Percentiles rank a stretch among this genome's conserved stretches.
These are phyloP conservation scores for Blastobotrys parvus DNA, from an alignment of 805 yeast species.

Conservation along the genomic window DNA sequence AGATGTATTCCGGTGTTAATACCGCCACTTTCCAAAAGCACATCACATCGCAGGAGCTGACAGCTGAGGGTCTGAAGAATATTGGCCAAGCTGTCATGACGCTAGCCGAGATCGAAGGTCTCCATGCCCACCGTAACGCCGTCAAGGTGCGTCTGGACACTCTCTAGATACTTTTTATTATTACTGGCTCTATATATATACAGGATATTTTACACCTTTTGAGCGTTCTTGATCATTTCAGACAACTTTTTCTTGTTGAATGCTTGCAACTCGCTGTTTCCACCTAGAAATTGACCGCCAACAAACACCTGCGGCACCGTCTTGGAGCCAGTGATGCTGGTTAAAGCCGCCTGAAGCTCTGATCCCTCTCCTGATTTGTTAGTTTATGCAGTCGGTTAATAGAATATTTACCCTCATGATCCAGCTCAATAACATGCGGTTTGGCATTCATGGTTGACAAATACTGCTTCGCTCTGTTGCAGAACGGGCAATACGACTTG, in stretches of 20 bases:
- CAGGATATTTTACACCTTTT: too few relatives aligned
- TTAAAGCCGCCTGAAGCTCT: slow-evolving; percentile 72
- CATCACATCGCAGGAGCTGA: slow-evolving; percentile 87
- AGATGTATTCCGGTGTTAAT: slow-evolving; percentile 95
- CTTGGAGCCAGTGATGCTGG: slow-evolving; percentile 74
- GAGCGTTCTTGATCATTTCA: too few relatives aligned
- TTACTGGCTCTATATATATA: neutral
- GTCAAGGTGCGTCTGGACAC: slow-evolving; percentile 83
- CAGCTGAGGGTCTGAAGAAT: slow-evolving; percentile 71
- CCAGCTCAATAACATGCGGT: slow-evolving; percentile 49
- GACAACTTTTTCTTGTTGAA: too few relatives aligned
- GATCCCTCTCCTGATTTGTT: slow-evolving; percentile 52
- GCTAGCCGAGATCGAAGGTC: slow-evolving; percentile 91
- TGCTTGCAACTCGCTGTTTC: slow-evolving; percentile 78
- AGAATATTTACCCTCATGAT: slow-evolving; percentile 21
- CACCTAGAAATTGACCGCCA: slow-evolving; percentile 89
- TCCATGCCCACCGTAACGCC: slow-evolving; percentile 96
- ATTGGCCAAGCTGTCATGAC: slow-evolving; percentile 97
- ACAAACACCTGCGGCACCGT: slow-evolving; percentile 93
- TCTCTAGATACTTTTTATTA: neutral
- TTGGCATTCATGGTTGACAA: slow-evolving; percentile 33
- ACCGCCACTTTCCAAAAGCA: slow-evolving; percentile 93
- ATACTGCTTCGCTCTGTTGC: slow-evolving; percentile 39
- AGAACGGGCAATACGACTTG: slow-evolving; percentile 59
- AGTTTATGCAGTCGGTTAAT: slow-evolving; percentile 5